Evolutionary conservation across 805 yeast genomes (phyloP), one percentile per base, ranked within the genome.

Genomic region (Metschnikowia colocasiae): DNA sequence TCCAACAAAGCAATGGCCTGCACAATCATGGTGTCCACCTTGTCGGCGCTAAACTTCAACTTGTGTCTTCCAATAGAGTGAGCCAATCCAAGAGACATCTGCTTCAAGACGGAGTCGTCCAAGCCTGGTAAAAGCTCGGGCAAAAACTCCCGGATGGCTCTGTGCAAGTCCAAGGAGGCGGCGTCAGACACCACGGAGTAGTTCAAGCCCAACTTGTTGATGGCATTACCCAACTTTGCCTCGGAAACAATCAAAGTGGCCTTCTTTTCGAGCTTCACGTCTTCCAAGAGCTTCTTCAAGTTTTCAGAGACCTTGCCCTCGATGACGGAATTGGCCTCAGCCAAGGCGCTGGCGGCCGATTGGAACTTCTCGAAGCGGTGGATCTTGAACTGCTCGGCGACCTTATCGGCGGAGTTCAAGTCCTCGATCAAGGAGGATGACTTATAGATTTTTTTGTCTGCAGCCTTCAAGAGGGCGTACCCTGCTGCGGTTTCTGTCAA

Each of bases 401-500:
- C 96, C 69, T 87, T 86, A 55, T 85, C 95, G 41, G 95, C 82
- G 43, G 87, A 70, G 69, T 87, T 78, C 62, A 91, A 78, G 67
- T 90, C 96, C 54, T 83, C 79, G 56, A 87, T 71, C 58, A 91
- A 73, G 49, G 82, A 67, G 46, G 85, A 68, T 22, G 94, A 83
- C 75, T 91, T 92, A 80, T 92, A 85, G 62, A 94, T 85, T 79
- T 92, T 92, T 78, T 94, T 94, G 79, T 94, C 98, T 55, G 96
- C 85, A 49, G 97, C 96, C 76, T 94, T 94, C 67, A 94, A 81
- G 65, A 94, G 80, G 65, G 99, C 99, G 70, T 94, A 94, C 65
- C 99, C 99, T 45, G 99, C 99, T 55, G 99, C 87, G 56, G 99
- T 94, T 78, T 94, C 99, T 52, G 98, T 87, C 68, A 92, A 82